Evolutionary conservation across 192 early-diverging fungal genomes (phyloP), one percentile per base, ranked within the genome.

Genomic region (Coemansia brasiliensis): DNA sequence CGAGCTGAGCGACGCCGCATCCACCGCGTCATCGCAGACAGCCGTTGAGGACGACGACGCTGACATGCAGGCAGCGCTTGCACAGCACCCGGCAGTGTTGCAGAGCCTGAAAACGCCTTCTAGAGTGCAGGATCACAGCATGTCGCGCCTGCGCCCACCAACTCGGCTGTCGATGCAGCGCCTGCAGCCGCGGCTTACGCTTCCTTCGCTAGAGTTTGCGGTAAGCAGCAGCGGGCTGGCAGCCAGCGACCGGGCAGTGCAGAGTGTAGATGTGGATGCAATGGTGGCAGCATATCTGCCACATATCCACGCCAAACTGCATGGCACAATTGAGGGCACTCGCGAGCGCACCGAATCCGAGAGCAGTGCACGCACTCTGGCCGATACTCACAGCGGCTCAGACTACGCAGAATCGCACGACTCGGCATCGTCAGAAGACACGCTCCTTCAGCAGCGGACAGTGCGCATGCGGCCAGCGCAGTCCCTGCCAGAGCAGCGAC

Each of bases 221-320:
- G 53, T 63, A 2, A 39, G 35, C 39, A 35, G 27, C 15, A 6
- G 38, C 35, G 42, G 20, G 24, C 12, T 16, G 29, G 48, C 25
- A 40, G 16, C 57, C 11, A 10, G 29, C 2, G 45, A 65, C 25
- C 38, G 27, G 46, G 15, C n/a, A 1, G 67, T 42, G 41, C 57
- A 59, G 3, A 26, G 61, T 18, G 40, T 69, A 10, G 66, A 75
- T 29, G 42, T 75, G 4, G 72, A 68, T 16, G 53, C 58, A 18
- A 75, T 75, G 72, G 54, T 57, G 8, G 62, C 43, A 37, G 58
- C 58, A 41, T 56, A 75, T 49, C 13, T 75, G 62, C 66, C 66
- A 17, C 61, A 38, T 43, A 41, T 65, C 27, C 55, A 65, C 26
- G n/a, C 42, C 37, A 39, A 55, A 41, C 22, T 63, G 41, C 24